Evolutionary conservation across 179 eudicot species (phyloP).

Genomic region (Pouteria campechiana): DNA sequence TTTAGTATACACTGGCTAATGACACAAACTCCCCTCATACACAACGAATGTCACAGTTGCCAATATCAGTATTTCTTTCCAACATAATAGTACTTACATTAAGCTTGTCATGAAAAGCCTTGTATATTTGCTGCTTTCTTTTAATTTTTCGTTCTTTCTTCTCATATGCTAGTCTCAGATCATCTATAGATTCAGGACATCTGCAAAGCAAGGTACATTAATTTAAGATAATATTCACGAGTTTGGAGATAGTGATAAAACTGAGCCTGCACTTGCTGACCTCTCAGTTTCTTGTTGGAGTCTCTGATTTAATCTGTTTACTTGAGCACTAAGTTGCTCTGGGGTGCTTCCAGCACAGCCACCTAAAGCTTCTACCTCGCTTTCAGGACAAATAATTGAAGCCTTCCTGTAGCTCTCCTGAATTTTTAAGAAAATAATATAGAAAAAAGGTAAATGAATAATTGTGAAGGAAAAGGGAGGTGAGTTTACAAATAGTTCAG

Average conservation of each 20-base stretch:
- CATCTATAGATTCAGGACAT: conserved; percentile 72
- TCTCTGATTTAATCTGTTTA: conserved; percentile 47
- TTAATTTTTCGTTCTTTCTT: conserved; percentile 76
- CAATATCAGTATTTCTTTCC: too few relatives aligned
- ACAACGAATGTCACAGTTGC: too few relatives aligned
- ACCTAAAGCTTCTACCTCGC: conserved; percentile 66
- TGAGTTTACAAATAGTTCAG: too few relatives aligned
- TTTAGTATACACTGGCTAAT: too few relatives aligned
- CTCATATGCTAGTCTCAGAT: conserved; percentile 61
- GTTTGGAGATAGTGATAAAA: conserved; percentile 1
- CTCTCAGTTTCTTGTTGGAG: conserved; percentile 57
- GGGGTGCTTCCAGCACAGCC: conserved; percentile 59
- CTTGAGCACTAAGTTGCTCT: conserved; percentile 70
- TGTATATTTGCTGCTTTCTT: conserved; percentile 51
- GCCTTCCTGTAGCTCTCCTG: conserved; percentile 72
- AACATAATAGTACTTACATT: conserved; percentile 46
- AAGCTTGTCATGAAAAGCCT: conserved; percentile 66
- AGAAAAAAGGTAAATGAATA: not conserved
- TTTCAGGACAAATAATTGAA: conserved; percentile 74
- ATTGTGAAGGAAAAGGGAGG: too few relatives aligned
- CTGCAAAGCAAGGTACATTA: conserved; percentile 27
- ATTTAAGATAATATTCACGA: conserved; percentile 4
- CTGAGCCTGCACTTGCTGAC: conserved; percentile 20
- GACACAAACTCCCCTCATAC: too few relatives aligned
- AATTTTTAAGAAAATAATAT: conserved; percentile 3